These are phyloP conservation scores for Rosellinia necatrix DNA, from an alignment of 2,329 filamentous ascomycete species.

Conservation along the genomic window DNA sequence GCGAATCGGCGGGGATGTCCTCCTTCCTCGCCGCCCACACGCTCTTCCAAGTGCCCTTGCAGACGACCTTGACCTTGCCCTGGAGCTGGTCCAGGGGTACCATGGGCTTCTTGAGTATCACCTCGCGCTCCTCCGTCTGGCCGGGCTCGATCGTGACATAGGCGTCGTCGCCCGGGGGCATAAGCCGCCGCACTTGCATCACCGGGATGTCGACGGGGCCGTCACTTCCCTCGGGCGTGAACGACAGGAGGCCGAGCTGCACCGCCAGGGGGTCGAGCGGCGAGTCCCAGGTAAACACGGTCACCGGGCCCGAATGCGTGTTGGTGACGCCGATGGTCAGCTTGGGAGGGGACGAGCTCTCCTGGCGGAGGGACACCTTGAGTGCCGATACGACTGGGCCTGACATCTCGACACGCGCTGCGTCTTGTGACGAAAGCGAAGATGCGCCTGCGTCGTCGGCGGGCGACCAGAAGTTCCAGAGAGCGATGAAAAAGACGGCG, in stretches of 20 bases:
- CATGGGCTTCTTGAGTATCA: slow-evolving; percentile 45
- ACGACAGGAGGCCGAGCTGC: slow-evolving; percentile 47
- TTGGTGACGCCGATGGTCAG: slow-evolving; percentile 48
- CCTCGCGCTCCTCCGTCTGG: slow-evolving; percentile 41
- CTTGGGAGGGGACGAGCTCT: slow-evolving; percentile 38
- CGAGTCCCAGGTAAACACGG: slow-evolving; percentile 49
- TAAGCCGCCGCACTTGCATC: slow-evolving; percentile 46
- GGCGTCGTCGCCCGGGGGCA: slow-evolving; percentile 47
- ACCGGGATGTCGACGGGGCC: slow-evolving; percentile 44
- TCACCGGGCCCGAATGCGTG: slow-evolving; percentile 44
- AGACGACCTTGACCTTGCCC: slow-evolving; percentile 41
- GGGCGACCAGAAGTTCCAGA: slow-evolving; percentile 24
- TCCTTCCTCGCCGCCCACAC: slow-evolving; percentile 42
- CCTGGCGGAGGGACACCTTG: slow-evolving; percentile 38
- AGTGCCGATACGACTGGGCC: slow-evolving; percentile 32
- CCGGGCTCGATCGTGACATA: slow-evolving; percentile 48
- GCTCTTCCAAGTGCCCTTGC: slow-evolving; percentile 46
- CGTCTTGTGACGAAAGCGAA: background rate
- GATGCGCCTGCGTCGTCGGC: background rate
- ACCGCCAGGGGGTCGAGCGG: slow-evolving; percentile 51
- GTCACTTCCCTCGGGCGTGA: slow-evolving; percentile 44
- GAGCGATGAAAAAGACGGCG: slow-evolving; percentile 18
- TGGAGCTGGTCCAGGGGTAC: slow-evolving; percentile 43
- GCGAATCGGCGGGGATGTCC: slow-evolving; percentile 29
- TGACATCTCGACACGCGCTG: slow-evolving; percentile 29